Base-by-base conservation (phyloP, 768 basidiomycete genomes). In the Boletus subparvulus region DNA sequence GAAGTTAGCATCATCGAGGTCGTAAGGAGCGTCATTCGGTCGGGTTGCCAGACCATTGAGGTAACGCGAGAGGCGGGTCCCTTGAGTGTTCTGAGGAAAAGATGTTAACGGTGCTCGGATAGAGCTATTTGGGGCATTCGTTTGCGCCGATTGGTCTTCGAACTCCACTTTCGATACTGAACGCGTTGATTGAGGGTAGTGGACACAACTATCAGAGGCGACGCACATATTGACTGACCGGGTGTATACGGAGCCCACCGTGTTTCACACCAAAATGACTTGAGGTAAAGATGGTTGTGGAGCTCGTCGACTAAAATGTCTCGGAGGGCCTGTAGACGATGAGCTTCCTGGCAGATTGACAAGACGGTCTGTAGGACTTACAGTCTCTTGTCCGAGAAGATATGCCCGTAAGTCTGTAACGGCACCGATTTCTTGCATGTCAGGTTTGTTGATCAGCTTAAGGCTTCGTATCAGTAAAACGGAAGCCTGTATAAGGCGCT, bases 351-450 rank as follows among this genome's bases (percentile, higher is more conserved):
- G 24, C 4, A n/a, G n/a, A 47, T n/a, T 17, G n/a, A n/a, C 17
- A 45, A 32, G 8, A 47, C 16, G 14, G 14, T 21, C 10, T 28
- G 28, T 12, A 28, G 11, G 57, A 81, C 86, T 43, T 59, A 94
- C 96, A 54, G 81, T 84, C 79, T 98, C 95, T 73, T 99, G 97
- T 13, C 84, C 79, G 32, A 79, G 73, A 26, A 98, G 80, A 75
- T 98, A 98, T 61, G 81, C 82, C 54, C 94, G 79, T 46, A 99
- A 71, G 71, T 99, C 97, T 12, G 90, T 77, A 33, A 98, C 78
- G 6, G 96, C 97, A n/a, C 95, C 95, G 56, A 99, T 89, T 67
- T 98, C 96, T 56, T 87, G 76, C 87, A 98, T 91, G 61, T 98
- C 97, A 9, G 86, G 77, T 65, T 90, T 94, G 69, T 90, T 93